Conservation (phyloP, 2,329 filamentous ascomycete species). For the Cyclaneusma minus region DNA sequence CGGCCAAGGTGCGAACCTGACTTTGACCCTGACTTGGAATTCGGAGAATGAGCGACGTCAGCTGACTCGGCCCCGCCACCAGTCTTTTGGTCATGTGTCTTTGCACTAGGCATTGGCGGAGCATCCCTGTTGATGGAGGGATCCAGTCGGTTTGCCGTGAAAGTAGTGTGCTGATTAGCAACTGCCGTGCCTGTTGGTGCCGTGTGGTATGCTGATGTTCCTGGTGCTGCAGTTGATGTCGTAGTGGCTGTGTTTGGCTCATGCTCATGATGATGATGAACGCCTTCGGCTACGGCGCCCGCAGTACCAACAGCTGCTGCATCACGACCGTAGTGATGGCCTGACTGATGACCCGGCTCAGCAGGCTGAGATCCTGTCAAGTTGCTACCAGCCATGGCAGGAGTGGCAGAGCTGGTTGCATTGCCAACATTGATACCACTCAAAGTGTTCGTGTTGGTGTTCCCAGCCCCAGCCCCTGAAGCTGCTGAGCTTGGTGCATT, state of each 20-base stretch:
- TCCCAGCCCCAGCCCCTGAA: too few species aligned
- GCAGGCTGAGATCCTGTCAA: too few species aligned
- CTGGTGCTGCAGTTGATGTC: too few species aligned
- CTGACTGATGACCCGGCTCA: too few species aligned
- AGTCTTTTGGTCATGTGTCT: slow-evolving; percentile 5
- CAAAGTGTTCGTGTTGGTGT: too few species aligned
- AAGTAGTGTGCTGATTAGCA: slow-evolving; percentile 10
- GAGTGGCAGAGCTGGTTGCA: too few species aligned
- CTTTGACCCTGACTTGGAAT: slow-evolving; percentile 6
- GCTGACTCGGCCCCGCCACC: slow-evolving; percentile 15
- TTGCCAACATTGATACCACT: too few species aligned
- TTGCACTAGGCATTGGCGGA: background rate
- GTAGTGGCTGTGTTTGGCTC: too few species aligned
- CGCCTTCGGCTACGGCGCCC: background rate
- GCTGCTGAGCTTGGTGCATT: too few species aligned
- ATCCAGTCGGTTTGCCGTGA: slow-evolving; percentile 15
- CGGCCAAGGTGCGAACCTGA: slow-evolving; percentile 12
- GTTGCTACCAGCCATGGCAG: too few species aligned
- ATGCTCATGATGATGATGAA: background rate
- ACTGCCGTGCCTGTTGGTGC: slow-evolving; percentile 2
- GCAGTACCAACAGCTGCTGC: background rate
- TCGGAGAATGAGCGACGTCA: slow-evolving; percentile 2
- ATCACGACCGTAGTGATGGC: slow-evolving; percentile 2
- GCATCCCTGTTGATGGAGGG: slow-evolving; percentile 8
- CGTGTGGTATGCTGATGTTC: slow-evolving; percentile 1